Evolutionary conservation across 805 yeast species (phyloP).

Genomic region (Teunomyces funiuensis): DNA sequence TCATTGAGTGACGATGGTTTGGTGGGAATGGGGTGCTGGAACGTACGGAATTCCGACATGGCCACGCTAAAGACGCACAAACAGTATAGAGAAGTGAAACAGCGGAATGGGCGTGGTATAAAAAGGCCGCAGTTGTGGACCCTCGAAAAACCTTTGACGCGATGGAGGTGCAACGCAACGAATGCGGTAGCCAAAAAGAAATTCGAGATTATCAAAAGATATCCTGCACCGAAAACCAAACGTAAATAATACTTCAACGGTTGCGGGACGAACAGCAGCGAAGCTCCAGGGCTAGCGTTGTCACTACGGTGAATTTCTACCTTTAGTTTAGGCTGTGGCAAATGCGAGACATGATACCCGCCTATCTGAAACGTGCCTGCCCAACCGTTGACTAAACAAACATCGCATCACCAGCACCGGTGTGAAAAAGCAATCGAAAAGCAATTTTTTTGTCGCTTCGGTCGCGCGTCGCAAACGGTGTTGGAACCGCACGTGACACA

Average conservation of each 20-base stretch:
- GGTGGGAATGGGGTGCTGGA: conserved; percentile 10
- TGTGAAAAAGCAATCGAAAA: too few relatives aligned
- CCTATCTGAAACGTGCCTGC: too few relatives aligned
- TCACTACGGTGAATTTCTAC: not conserved
- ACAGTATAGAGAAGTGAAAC: not conserved
- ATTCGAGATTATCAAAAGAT: conserved; percentile 1
- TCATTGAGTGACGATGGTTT: conserved; percentile 10
- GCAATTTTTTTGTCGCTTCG: too few relatives aligned
- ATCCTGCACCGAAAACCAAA: not conserved
- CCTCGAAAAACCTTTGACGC: conserved; percentile 4
- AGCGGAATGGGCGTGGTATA: not conserved
- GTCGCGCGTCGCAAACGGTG: too few relatives aligned
- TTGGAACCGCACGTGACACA: too few relatives aligned
- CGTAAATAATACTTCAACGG: conserved; percentile 2
- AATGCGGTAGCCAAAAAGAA: conserved; percentile 2
- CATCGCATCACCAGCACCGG: too few relatives aligned
- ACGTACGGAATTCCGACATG: conserved; percentile 3
- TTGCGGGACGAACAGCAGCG: not conserved
- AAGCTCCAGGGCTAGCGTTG: too few relatives aligned
- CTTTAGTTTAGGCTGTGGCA: too few relatives aligned
- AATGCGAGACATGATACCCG: too few relatives aligned
- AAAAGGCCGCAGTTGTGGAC: not conserved
- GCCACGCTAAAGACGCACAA: conserved; percentile 1
- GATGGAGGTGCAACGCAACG: not conserved
- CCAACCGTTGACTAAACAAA: too few relatives aligned